Percentiles rank a stretch among this genome's conserved stretches.
Conservation (phyloP, 345 rosid species). For the Gossypium rotundifolium region DNA sequence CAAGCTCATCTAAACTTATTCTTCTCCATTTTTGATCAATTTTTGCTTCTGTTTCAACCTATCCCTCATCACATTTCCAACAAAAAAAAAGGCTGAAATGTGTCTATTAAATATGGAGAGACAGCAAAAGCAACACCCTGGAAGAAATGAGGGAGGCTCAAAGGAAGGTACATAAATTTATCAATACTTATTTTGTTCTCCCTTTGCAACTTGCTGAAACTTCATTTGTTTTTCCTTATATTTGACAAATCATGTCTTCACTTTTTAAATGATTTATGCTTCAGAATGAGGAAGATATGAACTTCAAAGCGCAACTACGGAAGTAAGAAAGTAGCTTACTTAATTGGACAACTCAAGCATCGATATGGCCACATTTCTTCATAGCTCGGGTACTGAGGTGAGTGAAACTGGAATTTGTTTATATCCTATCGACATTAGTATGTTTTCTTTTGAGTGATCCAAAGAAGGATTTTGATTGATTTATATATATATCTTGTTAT, state of each 20-base stretch:
- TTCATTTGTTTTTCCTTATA: neutral
- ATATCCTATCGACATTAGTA: neutral
- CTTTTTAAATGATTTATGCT: conserved; percentile 9
- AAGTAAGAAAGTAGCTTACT: conserved; percentile 53
- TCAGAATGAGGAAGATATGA: conserved; percentile 77
- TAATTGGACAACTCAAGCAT: conserved; percentile 49
- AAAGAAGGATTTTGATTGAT: neutral
- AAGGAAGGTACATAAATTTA: conserved; percentile 51
- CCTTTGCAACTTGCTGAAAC: neutral
- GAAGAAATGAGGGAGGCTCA: conserved; percentile 85
- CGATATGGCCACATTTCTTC: conserved; percentile 73
- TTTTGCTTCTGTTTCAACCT: too few relatives aligned
- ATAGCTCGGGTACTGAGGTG: conserved; percentile 70
- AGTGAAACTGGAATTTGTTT: conserved; percentile 17
- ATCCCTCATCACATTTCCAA: too few relatives aligned
- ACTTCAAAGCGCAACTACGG: conserved; percentile 60
- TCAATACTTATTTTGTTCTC: neutral
- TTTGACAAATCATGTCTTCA: neutral
- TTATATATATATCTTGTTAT: conserved; percentile 1
- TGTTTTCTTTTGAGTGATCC: neutral
- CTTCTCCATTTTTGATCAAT: too few relatives aligned
- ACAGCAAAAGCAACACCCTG: conserved; percentile 71
- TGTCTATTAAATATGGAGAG: conserved; percentile 72
- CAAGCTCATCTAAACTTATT: too few relatives aligned
- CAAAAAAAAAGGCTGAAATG: conserved; percentile 54